phyloP scores from a whole-genome alignment of 1,284 basidiomycete genomes.

The Mixia osmundae region DNA sequence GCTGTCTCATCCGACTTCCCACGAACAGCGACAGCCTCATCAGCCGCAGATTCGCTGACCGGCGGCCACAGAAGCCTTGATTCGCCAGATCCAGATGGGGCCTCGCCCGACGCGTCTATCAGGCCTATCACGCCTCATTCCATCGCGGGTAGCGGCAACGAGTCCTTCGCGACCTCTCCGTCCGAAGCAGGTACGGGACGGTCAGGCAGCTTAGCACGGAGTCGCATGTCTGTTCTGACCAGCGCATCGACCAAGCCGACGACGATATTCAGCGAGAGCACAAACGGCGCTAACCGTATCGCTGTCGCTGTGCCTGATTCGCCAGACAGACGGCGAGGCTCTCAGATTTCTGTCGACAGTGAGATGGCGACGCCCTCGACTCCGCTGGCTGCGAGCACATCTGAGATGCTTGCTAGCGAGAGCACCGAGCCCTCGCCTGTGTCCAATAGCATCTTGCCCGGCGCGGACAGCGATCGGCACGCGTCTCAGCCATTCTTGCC shows the following conservation, averaged over 20 bases:
- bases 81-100: constrained; percentile 6
- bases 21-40: too few species aligned
- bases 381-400: neutral
- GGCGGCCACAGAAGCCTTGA: too few species aligned
- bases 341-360: neutral
- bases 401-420: neutral
- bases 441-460: constrained; percentile 3
- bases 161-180: constrained; percentile 7
- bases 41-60: too few species aligned
- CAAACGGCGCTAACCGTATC: neutral
- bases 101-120: constrained; percentile 15
- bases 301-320: neutral
- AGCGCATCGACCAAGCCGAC: constrained; percentile 78
- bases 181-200: neutral
- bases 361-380: neutral
- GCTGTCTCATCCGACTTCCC: too few species aligned
- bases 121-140: constrained; percentile 14
- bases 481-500: too few species aligned
- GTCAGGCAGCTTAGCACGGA: too few species aligned
- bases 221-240: neutral
- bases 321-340: neutral
- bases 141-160: constrained; percentile 1
- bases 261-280: constrained; percentile 20
- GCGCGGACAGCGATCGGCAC: constrained; percentile 7
- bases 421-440: neutral